Evolutionary conservation across 352 stramenopile species (phyloP).

Genomic region (Blastocystis sp.): DNA sequence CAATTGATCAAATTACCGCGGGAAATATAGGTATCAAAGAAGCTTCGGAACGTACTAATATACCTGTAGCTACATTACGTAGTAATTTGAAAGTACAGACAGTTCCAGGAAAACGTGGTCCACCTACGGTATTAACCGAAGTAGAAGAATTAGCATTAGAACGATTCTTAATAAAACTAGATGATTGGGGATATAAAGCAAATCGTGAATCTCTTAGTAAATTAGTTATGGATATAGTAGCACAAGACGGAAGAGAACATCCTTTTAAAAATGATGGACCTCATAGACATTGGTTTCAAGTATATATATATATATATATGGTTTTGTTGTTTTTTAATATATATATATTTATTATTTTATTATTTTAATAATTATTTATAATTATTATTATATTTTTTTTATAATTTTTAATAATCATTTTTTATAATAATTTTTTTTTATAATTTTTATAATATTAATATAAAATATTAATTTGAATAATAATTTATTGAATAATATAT

Average conservation of each 20-base stretch:
- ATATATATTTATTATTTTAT: too few relatives aligned
- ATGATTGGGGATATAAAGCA: conserved; percentile 29
- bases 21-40: conserved; percentile 14
- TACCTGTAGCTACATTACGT: conserved; percentile 25
- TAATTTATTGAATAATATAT: too few relatives aligned
- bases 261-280: conserved; percentile 35
- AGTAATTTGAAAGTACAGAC: conserved; percentile 22
- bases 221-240: conserved; percentile 24
- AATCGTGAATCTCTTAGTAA: conserved; percentile 27
- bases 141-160: conserved; percentile 21
- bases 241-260: conserved; percentile 8
- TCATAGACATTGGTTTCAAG: conserved; percentile 34
- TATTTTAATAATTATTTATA: too few relatives aligned
- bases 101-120: conserved; percentile 15
- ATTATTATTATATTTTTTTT: too few relatives aligned
- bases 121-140: conserved; percentile 21
- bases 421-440: too few relatives aligned
- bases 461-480: too few relatives aligned
- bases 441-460: too few relatives aligned
- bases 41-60: conserved; percentile 3
- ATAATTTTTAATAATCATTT: too few relatives aligned
- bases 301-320: not conserved
- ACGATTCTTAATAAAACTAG: conserved; percentile 17
- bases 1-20: conserved; percentile 11
- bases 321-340: too few relatives aligned